Percentiles rank a stretch among this genome's conserved stretches.
phyloP scores from a whole-genome alignment of 2,329 filamentous ascomycete species.

The Trichoderma sp. region DNA sequence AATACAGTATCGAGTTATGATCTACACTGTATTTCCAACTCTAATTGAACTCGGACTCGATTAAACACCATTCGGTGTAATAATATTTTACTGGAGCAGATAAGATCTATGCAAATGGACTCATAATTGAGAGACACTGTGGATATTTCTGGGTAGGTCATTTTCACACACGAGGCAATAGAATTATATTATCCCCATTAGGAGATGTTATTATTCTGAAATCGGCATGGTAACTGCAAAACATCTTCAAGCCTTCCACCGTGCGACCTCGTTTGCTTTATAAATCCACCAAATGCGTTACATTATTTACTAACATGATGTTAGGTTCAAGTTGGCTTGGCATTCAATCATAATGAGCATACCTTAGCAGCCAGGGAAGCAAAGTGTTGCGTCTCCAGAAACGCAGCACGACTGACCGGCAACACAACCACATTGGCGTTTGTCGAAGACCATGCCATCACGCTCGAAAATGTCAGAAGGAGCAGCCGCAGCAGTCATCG shows the following conservation, averaged over 20 bases:
- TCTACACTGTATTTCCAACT: not conserved
- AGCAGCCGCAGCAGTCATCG: not conserved
- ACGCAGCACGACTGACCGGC: not conserved
- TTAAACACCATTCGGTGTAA: not conserved
- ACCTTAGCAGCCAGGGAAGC: not conserved
- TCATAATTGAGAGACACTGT: not conserved
- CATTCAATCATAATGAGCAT: not conserved
- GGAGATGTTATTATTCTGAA: not conserved
- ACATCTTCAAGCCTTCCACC: not conserved
- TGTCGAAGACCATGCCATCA: not conserved
- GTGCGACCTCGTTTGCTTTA: not conserved
- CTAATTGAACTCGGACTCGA: not conserved
- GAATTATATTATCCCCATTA: not conserved
- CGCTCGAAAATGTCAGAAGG: not conserved
- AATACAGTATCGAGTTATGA: not conserved
- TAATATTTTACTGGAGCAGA: not conserved
- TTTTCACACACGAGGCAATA: not conserved
- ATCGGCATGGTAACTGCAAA: not conserved
- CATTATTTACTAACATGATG: not conserved
- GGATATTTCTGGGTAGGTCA: not conserved
- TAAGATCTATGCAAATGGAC: not conserved
- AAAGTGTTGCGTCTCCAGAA: not conserved
- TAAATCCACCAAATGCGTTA: not conserved
- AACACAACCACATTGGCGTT: not conserved
- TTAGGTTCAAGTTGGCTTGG: not conserved